phyloP scores from a whole-genome alignment of 768 basidiomycete genomes.

The Hemileccinum rubropunctum region DNA sequence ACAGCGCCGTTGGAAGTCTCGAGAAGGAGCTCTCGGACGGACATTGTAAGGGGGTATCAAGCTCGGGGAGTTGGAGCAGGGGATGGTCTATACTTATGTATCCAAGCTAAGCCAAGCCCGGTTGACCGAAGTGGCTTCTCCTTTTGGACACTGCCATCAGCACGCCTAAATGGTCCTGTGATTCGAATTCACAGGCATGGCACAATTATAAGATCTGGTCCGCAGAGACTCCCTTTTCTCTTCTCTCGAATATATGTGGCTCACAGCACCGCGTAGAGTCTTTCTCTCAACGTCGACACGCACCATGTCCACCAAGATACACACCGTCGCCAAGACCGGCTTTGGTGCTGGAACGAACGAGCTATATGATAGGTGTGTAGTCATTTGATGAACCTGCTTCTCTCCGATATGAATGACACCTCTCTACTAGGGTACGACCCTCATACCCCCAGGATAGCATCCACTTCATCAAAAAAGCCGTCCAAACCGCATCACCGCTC shows the following conservation, averaged over 20 bases:
- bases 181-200: no score
- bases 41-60: constrained; percentile 14
- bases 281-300: no score
- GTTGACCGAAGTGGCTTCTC: no score
- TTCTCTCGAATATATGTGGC: no score
- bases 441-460: constrained; percentile 72
- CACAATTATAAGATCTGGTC: no score
- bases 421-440: constrained; percentile 58
- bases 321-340: constrained; percentile 65
- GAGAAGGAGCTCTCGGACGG: constrained; percentile 19
- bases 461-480: constrained; percentile 51
- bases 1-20: constrained; percentile 7
- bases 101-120: no score
- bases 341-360: constrained; percentile 84
- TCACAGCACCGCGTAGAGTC: no score
- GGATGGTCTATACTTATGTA: no score
- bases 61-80: no score
- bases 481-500: constrained; percentile 39
- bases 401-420: neutral
- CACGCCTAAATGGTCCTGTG: neutral
- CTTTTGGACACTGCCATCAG: no score
- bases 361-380: constrained; percentile 62
- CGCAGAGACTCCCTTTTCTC: no score
- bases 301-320: constrained; percentile 40
- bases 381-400: no score